These are phyloP conservation scores for Irpex lacteus DNA, from an alignment of 1,284 basidiomycete species.

Conservation along the genomic window DNA sequence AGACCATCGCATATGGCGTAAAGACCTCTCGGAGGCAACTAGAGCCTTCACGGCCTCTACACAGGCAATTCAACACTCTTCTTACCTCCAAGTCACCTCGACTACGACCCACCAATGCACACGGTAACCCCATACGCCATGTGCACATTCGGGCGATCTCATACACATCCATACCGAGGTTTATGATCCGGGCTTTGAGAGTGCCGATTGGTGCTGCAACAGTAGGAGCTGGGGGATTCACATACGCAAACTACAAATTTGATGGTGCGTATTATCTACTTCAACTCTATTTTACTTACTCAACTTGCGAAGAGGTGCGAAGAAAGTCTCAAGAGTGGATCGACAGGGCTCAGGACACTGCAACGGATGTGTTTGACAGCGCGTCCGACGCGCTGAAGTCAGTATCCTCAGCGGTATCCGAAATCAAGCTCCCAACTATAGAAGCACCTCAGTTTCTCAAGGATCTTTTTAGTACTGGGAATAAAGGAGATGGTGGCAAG, in stretches of 20 bases:
- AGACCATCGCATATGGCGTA: conserved; percentile 53
- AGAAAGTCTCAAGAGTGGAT: conserved; percentile 68
- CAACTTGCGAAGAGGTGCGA: conserved; percentile 53
- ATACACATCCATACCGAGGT: conserved; percentile 79
- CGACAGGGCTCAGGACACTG: conserved; percentile 61
- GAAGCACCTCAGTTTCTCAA: conserved; percentile 73
- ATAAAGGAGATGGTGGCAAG: conserved; percentile 27
- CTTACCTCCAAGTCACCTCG: conserved; percentile 40
- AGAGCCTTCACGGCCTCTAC: conserved; percentile 40
- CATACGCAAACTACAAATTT: conserved; percentile 92
- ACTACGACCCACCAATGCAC: conserved; percentile 44
- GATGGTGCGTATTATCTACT: conserved; percentile 60
- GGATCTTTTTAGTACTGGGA: conserved; percentile 52
- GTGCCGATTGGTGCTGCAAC: conserved; percentile 85
- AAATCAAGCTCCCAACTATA: conserved; percentile 63
- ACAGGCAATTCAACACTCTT: conserved; percentile 57
- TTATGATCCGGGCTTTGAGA: conserved; percentile 80
- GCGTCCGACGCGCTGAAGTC: conserved; percentile 65
- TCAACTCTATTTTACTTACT: not conserved
- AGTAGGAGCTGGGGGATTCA: conserved; percentile 85
- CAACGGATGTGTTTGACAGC: conserved; percentile 61
- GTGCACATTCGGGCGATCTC: conserved; percentile 77
- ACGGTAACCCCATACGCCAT: conserved; percentile 48
- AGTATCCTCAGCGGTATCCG: conserved; percentile 54
- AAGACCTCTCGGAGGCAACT: conserved; percentile 33